Base-by-base conservation (phyloP, 345 rosid genomes). In the Carallia brachiata region DNA sequence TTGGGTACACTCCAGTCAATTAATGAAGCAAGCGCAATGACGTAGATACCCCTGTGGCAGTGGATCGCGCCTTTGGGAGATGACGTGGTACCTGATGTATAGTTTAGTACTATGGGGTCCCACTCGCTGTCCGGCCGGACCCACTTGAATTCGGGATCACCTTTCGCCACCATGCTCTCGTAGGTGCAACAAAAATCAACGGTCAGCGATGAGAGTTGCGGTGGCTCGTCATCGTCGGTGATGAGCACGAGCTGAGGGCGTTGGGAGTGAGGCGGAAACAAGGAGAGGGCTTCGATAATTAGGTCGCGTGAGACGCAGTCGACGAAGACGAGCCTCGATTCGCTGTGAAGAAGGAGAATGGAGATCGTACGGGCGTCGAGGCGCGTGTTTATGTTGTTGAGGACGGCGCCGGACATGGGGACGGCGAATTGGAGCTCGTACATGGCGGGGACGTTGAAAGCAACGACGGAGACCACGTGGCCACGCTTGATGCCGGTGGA, bases 341-440 rank as follows among this genome's bases (percentile, higher is more conserved):
- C 68, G 63, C 72, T 62, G 77, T 74, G 77, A 18, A 58, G 50
- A 31, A 68, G 72, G 36, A 67, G 77, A 9, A 62, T 9, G 9
- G 77, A 74, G 37, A 74, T 34, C 5, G 77, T 74, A 4, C 77
- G 77, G 2, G 77, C 77, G 37, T 74, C 77, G 3, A 74, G 77
- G 39, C 77, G 72, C 34, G 72, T 62, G 40, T 67, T 67, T 37
- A 74, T 32, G 68, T 55, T 74, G 68, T 62, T 74, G 62, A 74
- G 71, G 28, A 74, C n/a, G 39, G 72, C 72, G 6, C 77, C 72
- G 1, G 77, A 63, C 72, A 74, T 62, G 44, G 77, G 72, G 6
- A 74, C 77, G 3, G 72, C 68, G n/a, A 74, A 74, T 9, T 74
- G 77, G 28, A 74, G 77, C 68, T 74, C 77, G 59, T 74, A 68